These are phyloP conservation scores for Neoscytalidium dimidiatum DNA, from an alignment of 2,329 filamentous ascomycete genomes.

Conservation along the genomic window DNA sequence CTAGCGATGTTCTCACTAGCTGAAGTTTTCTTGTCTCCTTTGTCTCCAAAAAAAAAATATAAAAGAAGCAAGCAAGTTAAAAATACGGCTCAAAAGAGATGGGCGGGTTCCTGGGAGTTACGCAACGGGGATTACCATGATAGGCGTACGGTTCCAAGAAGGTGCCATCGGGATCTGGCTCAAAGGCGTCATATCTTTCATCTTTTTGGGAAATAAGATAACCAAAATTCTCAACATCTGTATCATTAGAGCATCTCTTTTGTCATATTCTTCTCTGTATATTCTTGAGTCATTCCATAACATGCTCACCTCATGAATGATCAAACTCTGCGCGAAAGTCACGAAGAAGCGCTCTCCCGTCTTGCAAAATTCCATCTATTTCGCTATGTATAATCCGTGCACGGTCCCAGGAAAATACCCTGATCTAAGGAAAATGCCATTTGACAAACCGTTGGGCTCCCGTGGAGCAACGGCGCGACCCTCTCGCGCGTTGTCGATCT, in stretches of 20 bases:
- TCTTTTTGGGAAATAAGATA: background rate
- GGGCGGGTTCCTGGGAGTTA: background rate
- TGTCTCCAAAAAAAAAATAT: background rate
- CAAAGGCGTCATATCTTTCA: background rate
- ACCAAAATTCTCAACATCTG: constrained; percentile 10
- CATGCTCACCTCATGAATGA: background rate
- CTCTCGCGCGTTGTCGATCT: too few species aligned
- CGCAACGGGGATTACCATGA: background rate
- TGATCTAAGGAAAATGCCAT: too few species aligned
- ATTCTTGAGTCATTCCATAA: background rate
- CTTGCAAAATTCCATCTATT: background rate
- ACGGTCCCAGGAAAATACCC: too few species aligned
- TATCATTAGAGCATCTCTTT: background rate
- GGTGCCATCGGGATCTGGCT: background rate
- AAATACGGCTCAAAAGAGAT: constrained; percentile 1
- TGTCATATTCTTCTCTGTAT: background rate
- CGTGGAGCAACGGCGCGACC: too few species aligned
- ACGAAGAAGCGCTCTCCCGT: background rate
- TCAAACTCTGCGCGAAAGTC: background rate
- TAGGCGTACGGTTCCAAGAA: constrained; percentile 3
- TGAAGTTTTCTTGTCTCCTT: background rate
- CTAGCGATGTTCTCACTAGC: background rate
- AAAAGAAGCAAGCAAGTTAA: background rate
- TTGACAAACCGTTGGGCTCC: too few species aligned
- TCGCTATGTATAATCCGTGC: background rate